Base-by-base conservation (phyloP, 129 eudicot genomes). In the Mikania micrantha region DNA sequence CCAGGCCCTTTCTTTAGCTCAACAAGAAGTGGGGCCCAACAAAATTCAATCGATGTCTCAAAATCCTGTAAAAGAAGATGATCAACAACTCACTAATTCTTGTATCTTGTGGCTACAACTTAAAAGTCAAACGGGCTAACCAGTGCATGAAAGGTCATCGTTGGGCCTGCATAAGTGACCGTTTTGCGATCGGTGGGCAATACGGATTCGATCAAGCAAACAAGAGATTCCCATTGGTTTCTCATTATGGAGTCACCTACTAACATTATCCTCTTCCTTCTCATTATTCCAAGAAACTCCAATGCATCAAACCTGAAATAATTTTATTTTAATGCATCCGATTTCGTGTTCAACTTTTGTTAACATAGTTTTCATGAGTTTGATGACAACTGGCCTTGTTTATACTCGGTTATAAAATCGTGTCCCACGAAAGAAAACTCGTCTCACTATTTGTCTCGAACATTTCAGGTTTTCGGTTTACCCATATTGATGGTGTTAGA, bases 211-310 rank as follows among this genome's bases (percentile, higher is more conserved):
- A 87, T 81, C 62, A 90, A 77, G 73, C 97, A 90, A 3, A 90
- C 95, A 38, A 90, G 95, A 62, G 95, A 87, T 78, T 90, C 95
- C 97, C 97, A 90, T 54, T 90, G 97, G 65, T 90, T 90, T 78
- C 97, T 85, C 87, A 85, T 87, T 76, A 90, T 90, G 48, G 95
- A 90, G 71, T 90, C 97, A 60, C 95, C 97, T 0, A 90, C 95
- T 35, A 90, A 69, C 95, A 90, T 87, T 71, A 90, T 87, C 70
- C 95, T 87, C 67, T 90, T 90, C 83, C 87, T 85, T 69, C 97
- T 87, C 92, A 87, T 82, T 41, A 57, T 81, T 42, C 95, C 97
- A 44, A 90, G 92, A 77, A 85, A 90, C 60, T 81, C 85, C 72
- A 90, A 71, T 53, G 95, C 97, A 87, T 87, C 84, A 87, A 87